Evolutionary conservation across 768 basidiomycete genomes (phyloP).

Genomic region (Calvatia gigantea): DNA sequence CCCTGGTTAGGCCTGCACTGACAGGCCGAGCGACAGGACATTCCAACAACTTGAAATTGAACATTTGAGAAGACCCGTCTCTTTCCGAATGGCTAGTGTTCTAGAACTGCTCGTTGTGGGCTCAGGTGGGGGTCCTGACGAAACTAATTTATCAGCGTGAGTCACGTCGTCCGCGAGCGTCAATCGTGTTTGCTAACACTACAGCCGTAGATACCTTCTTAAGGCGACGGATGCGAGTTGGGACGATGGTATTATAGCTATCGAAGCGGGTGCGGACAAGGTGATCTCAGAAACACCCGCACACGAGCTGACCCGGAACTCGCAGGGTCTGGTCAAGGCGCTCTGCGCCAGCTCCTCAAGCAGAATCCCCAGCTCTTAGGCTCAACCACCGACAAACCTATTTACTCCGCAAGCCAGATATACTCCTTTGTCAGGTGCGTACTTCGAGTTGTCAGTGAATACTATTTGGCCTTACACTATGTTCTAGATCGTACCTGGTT

Average conservation of each 20-base stretch:
- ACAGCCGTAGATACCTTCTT: slow-evolving; percentile 70
- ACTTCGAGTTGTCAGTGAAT: background rate
- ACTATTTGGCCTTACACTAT: slow-evolving; percentile 2
- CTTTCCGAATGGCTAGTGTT: slow-evolving; percentile 28
- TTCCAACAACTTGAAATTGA: background rate
- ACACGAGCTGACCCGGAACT: background rate
- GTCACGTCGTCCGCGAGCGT: slow-evolving; percentile 24
- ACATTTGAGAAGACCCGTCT: background rate
- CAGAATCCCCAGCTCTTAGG: slow-evolving; percentile 52
- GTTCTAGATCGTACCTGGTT: slow-evolving; percentile 71
- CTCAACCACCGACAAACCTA: slow-evolving; percentile 18
- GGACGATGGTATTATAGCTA: slow-evolving; percentile 76
- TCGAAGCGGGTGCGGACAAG: slow-evolving; percentile 76
- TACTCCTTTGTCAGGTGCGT: slow-evolving; percentile 52
- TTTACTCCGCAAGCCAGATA: slow-evolving; percentile 42
- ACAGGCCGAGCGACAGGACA: slow-evolving; percentile 6
- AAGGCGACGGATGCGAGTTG: slow-evolving; percentile 66
- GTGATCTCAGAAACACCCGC: background rate
- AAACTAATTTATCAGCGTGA: slow-evolving; percentile 85
- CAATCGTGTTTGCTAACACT: slow-evolving; percentile 15
- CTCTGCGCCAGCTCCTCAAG: slow-evolving; percentile 59
- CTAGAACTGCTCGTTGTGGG: slow-evolving; percentile 80
- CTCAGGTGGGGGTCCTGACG: slow-evolving; percentile 85
- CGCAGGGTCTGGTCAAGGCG: slow-evolving; percentile 83
- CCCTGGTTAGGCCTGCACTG: background rate